Percentiles rank a stretch among this genome's conserved stretches.
Conservation (phyloP, 805 yeast species). For the Suhomyces vadensis region DNA sequence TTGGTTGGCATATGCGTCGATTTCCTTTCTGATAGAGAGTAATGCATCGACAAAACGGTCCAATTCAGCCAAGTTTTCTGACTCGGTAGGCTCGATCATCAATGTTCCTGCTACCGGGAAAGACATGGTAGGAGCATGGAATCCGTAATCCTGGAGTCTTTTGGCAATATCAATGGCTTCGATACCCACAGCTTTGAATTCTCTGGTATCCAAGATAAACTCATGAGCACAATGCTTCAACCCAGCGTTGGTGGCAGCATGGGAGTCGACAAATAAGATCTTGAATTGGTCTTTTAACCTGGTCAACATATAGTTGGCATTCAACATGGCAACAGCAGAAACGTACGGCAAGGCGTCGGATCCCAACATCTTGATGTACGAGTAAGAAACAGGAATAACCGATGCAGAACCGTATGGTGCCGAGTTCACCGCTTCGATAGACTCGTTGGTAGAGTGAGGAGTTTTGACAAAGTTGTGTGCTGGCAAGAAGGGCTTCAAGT, state of each 20-base stretch:
- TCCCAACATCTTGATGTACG: slow-evolving; percentile 95
- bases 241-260: slow-evolving; percentile 41
- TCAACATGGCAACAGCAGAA: slow-evolving; percentile 88
- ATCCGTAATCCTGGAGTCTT: slow-evolving; percentile 95
- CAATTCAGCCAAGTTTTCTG: slow-evolving; percentile 83
- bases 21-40: slow-evolving; percentile 80
- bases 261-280: slow-evolving; percentile 68
- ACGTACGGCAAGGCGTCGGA: slow-evolving; percentile 78
- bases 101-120: slow-evolving; percentile 98
- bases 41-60: slow-evolving; percentile 89
- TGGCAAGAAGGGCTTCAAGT: slow-evolving; percentile 81
- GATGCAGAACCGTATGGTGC: slow-evolving; percentile 97
- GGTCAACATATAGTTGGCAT: slow-evolving; percentile 93
- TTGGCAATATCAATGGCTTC: slow-evolving; percentile 98
- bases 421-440: slow-evolving; percentile 76
- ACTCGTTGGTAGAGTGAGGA: slow-evolving; percentile 49
- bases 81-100: slow-evolving; percentile 98
- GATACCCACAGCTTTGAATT: slow-evolving; percentile 73
- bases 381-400: slow-evolving; percentile 88
- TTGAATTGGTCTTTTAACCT: slow-evolving; percentile 69
- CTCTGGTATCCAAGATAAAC: slow-evolving; percentile 88
- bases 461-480: slow-evolving; percentile 63
- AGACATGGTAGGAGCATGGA: slow-evolving; percentile 98
- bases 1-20: slow-evolving; percentile 67
- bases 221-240: slow-evolving; percentile 92